These are phyloP conservation scores for Toxoplasma gondii DNA, from an alignment of 169 alveolate species.

Conservation along the genomic window DNA sequence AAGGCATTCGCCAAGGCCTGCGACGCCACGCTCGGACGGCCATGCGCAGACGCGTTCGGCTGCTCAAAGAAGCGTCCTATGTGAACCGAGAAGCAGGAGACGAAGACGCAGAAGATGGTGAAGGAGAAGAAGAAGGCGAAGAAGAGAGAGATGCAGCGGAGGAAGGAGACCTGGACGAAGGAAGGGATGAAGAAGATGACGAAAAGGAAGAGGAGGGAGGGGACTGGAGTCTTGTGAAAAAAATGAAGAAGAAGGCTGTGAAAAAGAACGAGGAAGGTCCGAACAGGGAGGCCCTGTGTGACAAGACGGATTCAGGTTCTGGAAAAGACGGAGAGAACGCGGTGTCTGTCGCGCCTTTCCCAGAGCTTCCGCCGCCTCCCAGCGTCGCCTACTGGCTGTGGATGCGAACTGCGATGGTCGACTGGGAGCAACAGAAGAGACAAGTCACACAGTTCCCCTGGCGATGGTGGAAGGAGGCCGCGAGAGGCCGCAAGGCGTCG, in stretches of 20 bases:
- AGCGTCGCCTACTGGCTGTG: slow-evolving; percentile 44
- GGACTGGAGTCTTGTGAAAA: background rate
- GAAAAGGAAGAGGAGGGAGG: background rate
- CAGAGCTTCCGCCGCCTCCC: slow-evolving; percentile 31
- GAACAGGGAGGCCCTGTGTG: too few species aligned
- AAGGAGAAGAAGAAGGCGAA: background rate
- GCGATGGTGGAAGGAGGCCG: slow-evolving; percentile 41
- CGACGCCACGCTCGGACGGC: slow-evolving; percentile 27
- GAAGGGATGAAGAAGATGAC: background rate
- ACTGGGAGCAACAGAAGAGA: slow-evolving; percentile 40
- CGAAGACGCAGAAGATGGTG: background rate
- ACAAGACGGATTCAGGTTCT: background rate
- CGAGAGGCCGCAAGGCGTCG: slow-evolving; percentile 29
- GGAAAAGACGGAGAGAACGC: background rate
- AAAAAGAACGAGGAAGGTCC: background rate
- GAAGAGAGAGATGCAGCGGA: background rate
- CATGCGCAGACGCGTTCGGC: background rate
- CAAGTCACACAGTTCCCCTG: slow-evolving; percentile 34
- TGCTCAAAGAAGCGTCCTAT: background rate
- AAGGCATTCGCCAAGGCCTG: slow-evolving; percentile 14
- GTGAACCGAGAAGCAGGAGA: background rate
- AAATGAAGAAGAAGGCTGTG: background rate
- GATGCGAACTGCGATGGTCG: slow-evolving; percentile 40
- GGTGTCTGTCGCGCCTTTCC: background rate
- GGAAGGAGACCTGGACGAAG: background rate